Evolutionary conservation across 139 green algal genomes (phyloP), one percentile per base, ranked within the genome.

Genomic region (Parachlorella kessleri): DNA sequence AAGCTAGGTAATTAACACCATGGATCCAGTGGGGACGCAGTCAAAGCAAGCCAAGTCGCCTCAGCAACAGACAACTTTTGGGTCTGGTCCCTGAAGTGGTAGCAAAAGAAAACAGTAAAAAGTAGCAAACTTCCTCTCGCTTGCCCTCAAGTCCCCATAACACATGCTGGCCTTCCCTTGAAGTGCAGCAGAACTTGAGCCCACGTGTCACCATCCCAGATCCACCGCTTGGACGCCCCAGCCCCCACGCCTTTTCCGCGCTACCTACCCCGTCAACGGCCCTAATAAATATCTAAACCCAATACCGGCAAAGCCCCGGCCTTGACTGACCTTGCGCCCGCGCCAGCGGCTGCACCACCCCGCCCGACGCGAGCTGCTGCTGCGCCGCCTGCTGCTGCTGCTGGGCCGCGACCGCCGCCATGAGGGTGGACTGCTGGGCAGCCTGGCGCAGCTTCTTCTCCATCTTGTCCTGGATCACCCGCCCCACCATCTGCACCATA

Each of bases 401-500:
- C 39, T 69, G 54, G 18, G 53, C 53, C 32, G 48, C 53, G 8
- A 35, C 39, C 18, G 72, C 71, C 14, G 48, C 53, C n/a, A 35
- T n/a, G 14, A 37, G 23, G 63, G 63, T 68, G 63, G 26, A 30
- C 26, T 68, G 63, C 14, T 59, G 48, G 14, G 48, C 48, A 14
- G 48, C 48, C 48, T 59, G 48, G 14, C 48, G 0, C 26, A 55
- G 37, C 63, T 81, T 81, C 66, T 81, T 81, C 8, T 75, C 75
- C 6, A 70, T 48, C 65, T 75, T 75, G 4, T 81, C 75, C 3
- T 66, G 39, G 23, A 81, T 53, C 35, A 75, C 75, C 6, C 75
- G 66, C 4, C 14, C 70, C 30, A 75, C 71, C 75, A 80, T 80
- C 75, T 80, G 75, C 33, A 7, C 9, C 21, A 67, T 53, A 23